Evolutionary conservation across 148 eudicot species (phyloP), one percentile per base, ranked within the genome.

Genomic region (Silene uniflora): DNA sequence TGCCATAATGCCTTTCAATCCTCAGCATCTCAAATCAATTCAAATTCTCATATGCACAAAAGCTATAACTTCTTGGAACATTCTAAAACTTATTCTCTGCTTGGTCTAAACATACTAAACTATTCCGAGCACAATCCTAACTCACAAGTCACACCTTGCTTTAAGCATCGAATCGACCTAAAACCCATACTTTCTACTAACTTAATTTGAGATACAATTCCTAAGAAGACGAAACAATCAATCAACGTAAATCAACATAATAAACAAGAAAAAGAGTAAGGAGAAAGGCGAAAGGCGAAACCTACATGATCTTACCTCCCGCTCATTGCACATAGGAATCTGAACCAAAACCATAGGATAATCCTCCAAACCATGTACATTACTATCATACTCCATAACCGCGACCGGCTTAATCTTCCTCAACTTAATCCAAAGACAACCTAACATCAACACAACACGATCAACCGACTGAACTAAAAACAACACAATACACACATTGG

Each of bases 241-340:
- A 70, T 69, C 65, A 74, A 69, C 61, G 17, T 49, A 73, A 67
- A 62, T 32, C 19, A 52, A 21, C 21, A 12, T 25, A 82, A 1
- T 22, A 62, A 62, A 13, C 4, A n/a, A 58, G 58, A 3, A 13
- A 24, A 16, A n/a, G 24, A 25, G 16, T 16, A 39, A 39, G 76
- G 35, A 32, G 35, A 32, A n/a, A 39, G 64, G 73, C 79, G 84
- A 68, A 79, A 73, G 74, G 80, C 60, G 87, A 80, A 83, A 91
- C 96, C 96, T 87, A 91, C 92, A 86, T 91, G 83, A 73, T 82
- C 94, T 91, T 87, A 92, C 98, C 98, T 93, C 98, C 90, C 86
- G 85, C 86, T 93, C 98, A 81, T 93, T 93, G 85, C 98, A 93
- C 98, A 93, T 93, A 6, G 98, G 98, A 55, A 93, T 88, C 84